phyloP scores from a whole-genome alignment of 73 alveolate genomes.

The Chromera velia region DNA sequence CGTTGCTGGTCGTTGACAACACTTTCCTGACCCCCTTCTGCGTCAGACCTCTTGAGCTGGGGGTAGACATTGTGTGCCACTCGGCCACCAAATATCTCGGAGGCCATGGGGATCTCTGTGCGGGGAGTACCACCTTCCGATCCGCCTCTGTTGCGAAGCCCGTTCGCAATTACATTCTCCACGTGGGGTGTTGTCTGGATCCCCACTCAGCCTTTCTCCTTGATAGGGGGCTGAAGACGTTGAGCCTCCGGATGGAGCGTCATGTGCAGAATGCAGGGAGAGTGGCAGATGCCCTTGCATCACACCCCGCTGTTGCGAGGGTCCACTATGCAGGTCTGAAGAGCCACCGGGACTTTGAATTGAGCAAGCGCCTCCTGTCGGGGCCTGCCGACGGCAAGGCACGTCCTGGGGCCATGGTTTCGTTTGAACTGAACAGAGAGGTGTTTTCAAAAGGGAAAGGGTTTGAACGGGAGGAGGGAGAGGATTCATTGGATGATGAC shows the following conservation, averaged over 20 bases:
- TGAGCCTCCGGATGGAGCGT: slow-evolving; percentile 70
- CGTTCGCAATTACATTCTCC: slow-evolving; percentile 2
- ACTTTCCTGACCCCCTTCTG: slow-evolving; percentile 79
- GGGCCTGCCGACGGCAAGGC: neutral
- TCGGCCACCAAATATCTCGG: slow-evolving; percentile 87
- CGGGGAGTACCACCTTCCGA: slow-evolving; percentile 73
- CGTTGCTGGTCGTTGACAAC: slow-evolving; percentile 74
- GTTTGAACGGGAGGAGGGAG: no score
- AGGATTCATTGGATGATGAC: no score
- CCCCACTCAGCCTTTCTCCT: slow-evolving; percentile 10
- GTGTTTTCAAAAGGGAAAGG: no score
- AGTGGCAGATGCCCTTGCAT: slow-evolving; percentile 78
- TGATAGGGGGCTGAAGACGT: slow-evolving; percentile 77
- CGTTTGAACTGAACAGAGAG: neutral
- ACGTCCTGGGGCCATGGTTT: neutral
- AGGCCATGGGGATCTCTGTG: slow-evolving; percentile 91
- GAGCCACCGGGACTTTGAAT: neutral
- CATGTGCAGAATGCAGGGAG: slow-evolving; percentile 66
- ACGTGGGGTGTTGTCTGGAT: slow-evolving; percentile 70
- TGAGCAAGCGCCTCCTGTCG: neutral
- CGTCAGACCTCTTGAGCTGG: slow-evolving; percentile 78
- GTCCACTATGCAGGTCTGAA: neutral
- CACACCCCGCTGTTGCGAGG: neutral
- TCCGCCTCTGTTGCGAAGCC: slow-evolving; percentile 50
- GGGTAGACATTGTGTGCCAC: slow-evolving; percentile 81